Percentiles rank a stretch among this genome's conserved stretches.
Conservation (phyloP, 371 early-diverging fungal species). For the Gilbertella persicaria region DNA sequence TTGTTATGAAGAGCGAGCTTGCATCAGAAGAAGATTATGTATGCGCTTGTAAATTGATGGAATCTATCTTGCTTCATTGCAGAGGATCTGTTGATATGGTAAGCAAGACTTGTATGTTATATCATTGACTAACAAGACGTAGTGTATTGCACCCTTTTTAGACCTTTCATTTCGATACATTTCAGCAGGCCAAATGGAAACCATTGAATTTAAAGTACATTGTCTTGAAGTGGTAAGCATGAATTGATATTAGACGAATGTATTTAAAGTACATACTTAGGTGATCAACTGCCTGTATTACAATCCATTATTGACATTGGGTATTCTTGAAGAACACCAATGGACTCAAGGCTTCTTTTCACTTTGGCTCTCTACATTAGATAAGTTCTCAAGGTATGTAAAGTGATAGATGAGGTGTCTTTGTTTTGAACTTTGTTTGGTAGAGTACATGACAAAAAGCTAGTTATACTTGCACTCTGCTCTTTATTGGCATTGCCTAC, state of each 20-base stretch:
- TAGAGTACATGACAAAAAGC: constrained; percentile 93
- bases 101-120: no score
- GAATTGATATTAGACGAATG: constrained; percentile 21
- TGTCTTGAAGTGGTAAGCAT: constrained; percentile 58
- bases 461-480: constrained; percentile 79
- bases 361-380: constrained; percentile 74
- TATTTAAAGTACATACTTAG: constrained; percentile 43
- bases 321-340: constrained; percentile 72
- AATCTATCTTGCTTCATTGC: constrained; percentile 77
- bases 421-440: neutral
- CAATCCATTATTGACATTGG: constrained; percentile 75
- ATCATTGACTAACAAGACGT: neutral
- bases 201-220: constrained; percentile 58
- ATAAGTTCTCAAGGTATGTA: constrained; percentile 60
- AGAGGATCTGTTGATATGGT: constrained; percentile 74
- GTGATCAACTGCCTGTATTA: constrained; percentile 84
- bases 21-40: constrained; percentile 71
- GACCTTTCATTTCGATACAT: constrained; percentile 67
- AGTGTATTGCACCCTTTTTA: constrained; percentile 60
- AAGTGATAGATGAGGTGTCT: neutral
- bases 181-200: constrained; percentile 59
- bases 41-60: constrained; percentile 76
- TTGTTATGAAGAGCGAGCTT: constrained; percentile 71
- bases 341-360: constrained; percentile 81
- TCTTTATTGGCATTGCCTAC: constrained; percentile 70